Conservation (phyloP, 2,329 filamentous ascomycete species). For the Colletotrichum lentis region DNA sequence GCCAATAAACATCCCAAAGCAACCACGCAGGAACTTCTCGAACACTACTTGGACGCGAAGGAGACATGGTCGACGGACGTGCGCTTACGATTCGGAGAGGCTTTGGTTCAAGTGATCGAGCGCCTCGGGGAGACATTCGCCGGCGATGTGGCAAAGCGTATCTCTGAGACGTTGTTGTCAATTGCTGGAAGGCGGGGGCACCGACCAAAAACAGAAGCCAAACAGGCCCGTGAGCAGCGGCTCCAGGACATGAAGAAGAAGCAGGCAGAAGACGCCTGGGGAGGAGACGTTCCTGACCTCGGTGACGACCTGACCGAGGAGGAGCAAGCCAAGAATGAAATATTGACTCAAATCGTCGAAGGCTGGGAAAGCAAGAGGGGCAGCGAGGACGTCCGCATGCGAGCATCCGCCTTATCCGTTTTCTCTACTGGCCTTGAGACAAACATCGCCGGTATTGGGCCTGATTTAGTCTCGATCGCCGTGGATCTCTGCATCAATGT, state of each 20-base stretch:
- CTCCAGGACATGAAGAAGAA: constrained; percentile 58
- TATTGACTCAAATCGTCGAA: constrained; percentile 48
- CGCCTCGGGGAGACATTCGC: constrained; percentile 64
- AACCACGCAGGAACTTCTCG: constrained; percentile 68
- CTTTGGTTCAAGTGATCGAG: constrained; percentile 70
- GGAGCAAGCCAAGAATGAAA: constrained; percentile 57
- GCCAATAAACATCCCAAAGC: constrained; percentile 69
- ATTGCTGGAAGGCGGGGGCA: constrained; percentile 70
- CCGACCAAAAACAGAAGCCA: constrained; percentile 66
- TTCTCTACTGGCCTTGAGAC: constrained; percentile 68
- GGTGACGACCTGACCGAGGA: constrained; percentile 56
- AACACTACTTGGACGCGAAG: constrained; percentile 71
- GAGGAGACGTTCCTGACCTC: constrained; percentile 60
- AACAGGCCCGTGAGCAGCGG: constrained; percentile 61
- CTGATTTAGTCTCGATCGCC: constrained; percentile 60
- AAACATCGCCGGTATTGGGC: constrained; percentile 64
- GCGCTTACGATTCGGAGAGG: constrained; percentile 74
- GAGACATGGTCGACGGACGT: constrained; percentile 69
- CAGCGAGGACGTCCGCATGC: constrained; percentile 62
- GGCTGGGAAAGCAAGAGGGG: constrained; percentile 39
- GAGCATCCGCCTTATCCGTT: constrained; percentile 73
- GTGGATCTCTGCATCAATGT: constrained; percentile 71
- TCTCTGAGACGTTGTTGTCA: constrained; percentile 67
- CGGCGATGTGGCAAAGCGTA: constrained; percentile 59
- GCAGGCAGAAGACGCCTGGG: constrained; percentile 63